These are phyloP conservation scores for Debaryomyces sp. DNA, from an alignment of 1,139 yeast species.

Conservation along the genomic window DNA sequence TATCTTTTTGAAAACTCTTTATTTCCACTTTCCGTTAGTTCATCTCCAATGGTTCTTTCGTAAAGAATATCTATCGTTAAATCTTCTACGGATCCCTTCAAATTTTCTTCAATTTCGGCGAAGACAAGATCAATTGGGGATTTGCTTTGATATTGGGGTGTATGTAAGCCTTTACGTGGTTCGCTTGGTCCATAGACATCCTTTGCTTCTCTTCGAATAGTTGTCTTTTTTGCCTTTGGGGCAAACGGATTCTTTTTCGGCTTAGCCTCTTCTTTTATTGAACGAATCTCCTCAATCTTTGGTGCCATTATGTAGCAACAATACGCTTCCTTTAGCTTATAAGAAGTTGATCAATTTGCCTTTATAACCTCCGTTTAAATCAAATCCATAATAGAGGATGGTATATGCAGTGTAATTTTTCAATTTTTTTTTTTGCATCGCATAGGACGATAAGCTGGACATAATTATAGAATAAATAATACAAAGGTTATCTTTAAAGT, in stretches of 20 bases:
- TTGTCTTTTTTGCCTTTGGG: slow-evolving; percentile 25
- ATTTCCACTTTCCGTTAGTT: not conserved
- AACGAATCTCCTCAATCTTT: slow-evolving; percentile 28
- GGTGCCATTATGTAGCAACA: slow-evolving; percentile 21
- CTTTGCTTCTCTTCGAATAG: slow-evolving; percentile 35
- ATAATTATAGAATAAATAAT: not conserved
- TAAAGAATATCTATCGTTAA: slow-evolving; percentile 22
- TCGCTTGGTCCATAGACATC: slow-evolving; percentile 32
- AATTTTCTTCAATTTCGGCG: slow-evolving; percentile 27
- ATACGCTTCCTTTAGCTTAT: not conserved
- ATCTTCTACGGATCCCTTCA: slow-evolving; percentile 31
- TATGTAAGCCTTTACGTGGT: slow-evolving; percentile 36
- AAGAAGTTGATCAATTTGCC: not conserved
- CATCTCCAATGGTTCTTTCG: slow-evolving; percentile 10
- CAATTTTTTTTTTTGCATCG: slow-evolving; percentile 7
- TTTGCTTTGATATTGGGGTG: slow-evolving; percentile 32
- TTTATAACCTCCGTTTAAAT: not conserved
- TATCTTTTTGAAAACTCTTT: slow-evolving; percentile 18
- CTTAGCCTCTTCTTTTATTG: not conserved
- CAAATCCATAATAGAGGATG: not conserved
- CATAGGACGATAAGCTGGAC: slow-evolving; percentile 2
- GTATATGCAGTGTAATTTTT: slow-evolving; percentile 7
- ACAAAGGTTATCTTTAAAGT: not conserved
- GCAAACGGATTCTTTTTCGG: slow-evolving; percentile 38
- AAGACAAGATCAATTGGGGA: slow-evolving; percentile 43